Evolutionary conservation across 768 basidiomycete genomes (phyloP).

Genomic region (Chalciporus sphaerocephalus): DNA sequence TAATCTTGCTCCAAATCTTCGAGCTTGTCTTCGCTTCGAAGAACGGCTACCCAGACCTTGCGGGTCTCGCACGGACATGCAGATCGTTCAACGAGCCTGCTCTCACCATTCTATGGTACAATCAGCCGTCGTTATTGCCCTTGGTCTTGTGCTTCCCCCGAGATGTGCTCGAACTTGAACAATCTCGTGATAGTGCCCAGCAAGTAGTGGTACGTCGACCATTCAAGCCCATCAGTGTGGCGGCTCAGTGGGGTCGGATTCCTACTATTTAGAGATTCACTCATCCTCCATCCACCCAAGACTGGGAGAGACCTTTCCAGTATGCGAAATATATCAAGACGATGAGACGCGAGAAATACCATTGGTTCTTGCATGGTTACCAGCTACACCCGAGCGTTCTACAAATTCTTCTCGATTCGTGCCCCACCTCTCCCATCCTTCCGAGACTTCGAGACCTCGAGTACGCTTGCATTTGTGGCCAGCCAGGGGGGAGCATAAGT

Average conservation of each 20-base stretch:
- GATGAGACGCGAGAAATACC: constrained; percentile 6
- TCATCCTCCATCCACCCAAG: constrained; percentile 7
- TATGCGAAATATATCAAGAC: constrained; percentile 19
- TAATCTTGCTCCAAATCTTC: constrained; percentile 14
- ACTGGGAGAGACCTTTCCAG: constrained; percentile 18
- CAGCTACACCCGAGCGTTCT: constrained; percentile 15
- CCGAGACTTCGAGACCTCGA: constrained; percentile 23
- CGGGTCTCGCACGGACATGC: constrained; percentile 14
- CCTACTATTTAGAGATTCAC: constrained; percentile 11
- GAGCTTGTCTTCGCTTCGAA: constrained; percentile 11
- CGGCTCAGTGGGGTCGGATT: not conserved
- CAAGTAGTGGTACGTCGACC: constrained; percentile 13
- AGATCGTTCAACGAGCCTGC: constrained; percentile 15
- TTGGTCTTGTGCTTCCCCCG: constrained; percentile 16
- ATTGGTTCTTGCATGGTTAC: constrained; percentile 10
- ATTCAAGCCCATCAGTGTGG: not conserved
- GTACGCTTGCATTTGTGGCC: constrained; percentile 1
- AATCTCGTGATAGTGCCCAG: constrained; percentile 13
- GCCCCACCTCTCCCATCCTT: constrained; percentile 18
- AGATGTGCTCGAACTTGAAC: constrained; percentile 14
- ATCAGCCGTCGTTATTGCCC: constrained; percentile 17
- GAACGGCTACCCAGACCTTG: constrained; percentile 12
- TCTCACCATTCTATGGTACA: constrained; percentile 22
- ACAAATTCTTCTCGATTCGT: constrained; percentile 17
- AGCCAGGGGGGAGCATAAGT: constrained; percentile 19